phyloP scores from a whole-genome alignment of 345 rosid genomes.

The Arabidopsis arenosa region DNA sequence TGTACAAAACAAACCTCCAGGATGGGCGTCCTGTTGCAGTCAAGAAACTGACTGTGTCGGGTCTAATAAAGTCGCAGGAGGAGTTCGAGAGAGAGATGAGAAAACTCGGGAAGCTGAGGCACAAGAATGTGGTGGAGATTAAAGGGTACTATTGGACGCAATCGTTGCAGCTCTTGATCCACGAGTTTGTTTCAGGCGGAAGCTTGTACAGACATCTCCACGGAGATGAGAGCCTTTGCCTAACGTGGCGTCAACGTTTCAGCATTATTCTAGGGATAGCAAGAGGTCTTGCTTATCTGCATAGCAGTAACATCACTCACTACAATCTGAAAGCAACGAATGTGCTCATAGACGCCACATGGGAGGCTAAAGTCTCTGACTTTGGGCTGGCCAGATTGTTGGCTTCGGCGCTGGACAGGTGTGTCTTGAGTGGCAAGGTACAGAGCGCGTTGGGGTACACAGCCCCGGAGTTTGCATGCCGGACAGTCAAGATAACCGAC shows the following conservation, averaged over 20 bases:
- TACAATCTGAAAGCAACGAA: slow-evolving; percentile 95
- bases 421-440: slow-evolving; percentile 92
- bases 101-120: slow-evolving; percentile 74
- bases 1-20: slow-evolving; percentile 72
- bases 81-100: slow-evolving; percentile 88
- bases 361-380: slow-evolving; percentile 88
- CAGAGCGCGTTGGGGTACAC: slow-evolving; percentile 97
- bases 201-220: slow-evolving; percentile 86
- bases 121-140: slow-evolving; percentile 72
- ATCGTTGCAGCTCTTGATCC: slow-evolving; percentile 83
- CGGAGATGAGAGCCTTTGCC: slow-evolving; percentile 50
- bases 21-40: slow-evolving; percentile 90
- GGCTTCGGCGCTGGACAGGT: slow-evolving; percentile 73
- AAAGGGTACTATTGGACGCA: slow-evolving; percentile 98
- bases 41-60: slow-evolving; percentile 84
- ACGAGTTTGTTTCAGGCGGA: slow-evolving; percentile 73
- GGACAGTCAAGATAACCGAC: slow-evolving; percentile 91
- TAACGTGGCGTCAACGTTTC: slow-evolving; percentile 90
- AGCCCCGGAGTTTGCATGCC: slow-evolving; percentile 98
- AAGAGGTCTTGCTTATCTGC: slow-evolving; percentile 83
- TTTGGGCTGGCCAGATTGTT: slow-evolving; percentile 83
- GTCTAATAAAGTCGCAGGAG: slow-evolving; percentile 87
- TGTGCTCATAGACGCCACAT: slow-evolving; percentile 74
- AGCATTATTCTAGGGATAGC: slow-evolving; percentile 85
- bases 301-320: slow-evolving; percentile 71